Evolutionary conservation across 2,329 filamentous ascomycete species (phyloP), one percentile per base, ranked within the genome.

Genomic region (Ceratocystis cacaofunesta): DNA sequence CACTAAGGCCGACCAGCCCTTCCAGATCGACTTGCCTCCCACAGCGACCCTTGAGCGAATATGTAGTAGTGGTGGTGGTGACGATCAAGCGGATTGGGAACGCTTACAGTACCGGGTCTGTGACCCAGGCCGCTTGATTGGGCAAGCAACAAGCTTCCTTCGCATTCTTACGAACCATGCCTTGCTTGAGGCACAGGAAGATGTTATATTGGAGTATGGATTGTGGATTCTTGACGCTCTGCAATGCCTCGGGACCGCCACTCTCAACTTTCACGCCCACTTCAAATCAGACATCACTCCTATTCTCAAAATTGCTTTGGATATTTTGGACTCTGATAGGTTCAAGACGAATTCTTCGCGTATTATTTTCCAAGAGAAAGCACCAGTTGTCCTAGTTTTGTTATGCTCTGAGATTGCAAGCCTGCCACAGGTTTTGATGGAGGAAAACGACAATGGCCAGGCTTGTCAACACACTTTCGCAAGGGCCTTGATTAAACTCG

Each of bases 201-300:
- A 73, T 52, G 71, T 71, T 8, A 62, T 67, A 8, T 28, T 67
- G 19, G 78, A 78, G 68, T 74, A 74, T 66, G 71, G 75, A 0
- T 75, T 77, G 12, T 82, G 80, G 80, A 71, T 83, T 12, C 71
- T 82, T 66, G 81, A 84, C 69, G 75, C 75, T 5, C 72, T 78
- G 68, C 73, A 78, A 44, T 74, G 76, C 52, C 71, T 82, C 36
- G 74, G 77, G 62, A 70, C 74, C 22, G 70, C 74, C 10, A 76
- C 78, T 66, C 74, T 73, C 36, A 72, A 72, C 68, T 76, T 78
- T 73, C 73, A 74, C 46, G 64, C 70, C 48, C 46, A 70, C 58
- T 69, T 70, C 65, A 71, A 71, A 17, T 70, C 69, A 46, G 72
- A 73, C 22, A 70, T 77, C 3, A 69, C 75, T 7, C 68, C 72